Percentiles rank a stretch among this genome's conserved stretches.
These are phyloP conservation scores for Penicillium rolfsii DNA, from an alignment of 2,329 filamentous ascomycete genomes.

Conservation along the genomic window DNA sequence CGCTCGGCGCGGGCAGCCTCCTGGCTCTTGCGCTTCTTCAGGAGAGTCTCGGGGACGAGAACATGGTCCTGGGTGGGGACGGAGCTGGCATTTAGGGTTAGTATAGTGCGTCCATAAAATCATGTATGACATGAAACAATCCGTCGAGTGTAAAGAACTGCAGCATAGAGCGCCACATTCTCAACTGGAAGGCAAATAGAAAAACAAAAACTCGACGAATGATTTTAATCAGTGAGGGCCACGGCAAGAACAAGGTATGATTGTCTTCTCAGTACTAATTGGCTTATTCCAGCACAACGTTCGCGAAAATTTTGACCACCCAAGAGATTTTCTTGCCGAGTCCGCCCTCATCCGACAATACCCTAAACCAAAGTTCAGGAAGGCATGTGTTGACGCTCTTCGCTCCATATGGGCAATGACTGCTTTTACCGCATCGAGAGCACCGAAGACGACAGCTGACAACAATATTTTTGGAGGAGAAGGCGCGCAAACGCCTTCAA, in stretches of 20 bases:
- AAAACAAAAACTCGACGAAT: slow-evolving; percentile 75
- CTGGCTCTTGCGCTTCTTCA: slow-evolving; percentile 99
- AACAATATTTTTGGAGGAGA: slow-evolving; percentile 80
- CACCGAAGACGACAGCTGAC: slow-evolving; percentile 44
- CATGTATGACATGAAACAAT: slow-evolving; percentile 63
- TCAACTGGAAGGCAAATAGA: slow-evolving; percentile 67
- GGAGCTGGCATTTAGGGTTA: slow-evolving; percentile 69
- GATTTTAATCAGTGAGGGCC: slow-evolving; percentile 76
- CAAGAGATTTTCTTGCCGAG: slow-evolving; percentile 36
- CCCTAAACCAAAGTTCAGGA: slow-evolving; percentile 62
- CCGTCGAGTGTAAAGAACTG: slow-evolving; percentile 87
- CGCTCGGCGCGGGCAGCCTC: slow-evolving; percentile 97
- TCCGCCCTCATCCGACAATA: slow-evolving; percentile 74
- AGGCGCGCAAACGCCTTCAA: slow-evolving; percentile 63
- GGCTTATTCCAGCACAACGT: slow-evolving; percentile 35
- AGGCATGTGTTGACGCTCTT: slow-evolving; percentile 52
- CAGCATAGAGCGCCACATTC: slow-evolving; percentile 87
- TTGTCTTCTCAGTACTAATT: slow-evolving; percentile 25
- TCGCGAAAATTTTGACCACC: slow-evolving; percentile 31
- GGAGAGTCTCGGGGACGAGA: slow-evolving; percentile 96
- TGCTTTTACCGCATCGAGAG: slow-evolving; percentile 21
- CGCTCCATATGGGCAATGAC: slow-evolving; percentile 24
- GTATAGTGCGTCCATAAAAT: slow-evolving; percentile 77
- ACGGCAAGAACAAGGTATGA: slow-evolving; percentile 21
- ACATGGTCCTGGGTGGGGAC: slow-evolving; percentile 94